Evolutionary conservation across 1,284 basidiomycete species (phyloP).

Genomic region (Neolentinus lepideus): DNA sequence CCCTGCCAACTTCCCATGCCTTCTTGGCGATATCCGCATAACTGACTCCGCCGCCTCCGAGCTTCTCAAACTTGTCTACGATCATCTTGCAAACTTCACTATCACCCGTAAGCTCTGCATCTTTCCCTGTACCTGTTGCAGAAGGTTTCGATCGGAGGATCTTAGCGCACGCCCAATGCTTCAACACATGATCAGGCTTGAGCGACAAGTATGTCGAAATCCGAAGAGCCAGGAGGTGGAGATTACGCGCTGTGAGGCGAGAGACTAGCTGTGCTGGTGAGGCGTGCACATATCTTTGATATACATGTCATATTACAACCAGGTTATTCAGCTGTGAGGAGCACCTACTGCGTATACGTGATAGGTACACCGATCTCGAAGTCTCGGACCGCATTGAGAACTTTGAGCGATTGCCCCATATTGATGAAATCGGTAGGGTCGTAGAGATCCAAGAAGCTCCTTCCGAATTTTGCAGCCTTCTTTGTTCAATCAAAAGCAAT

Average conservation of each 20-base stretch:
- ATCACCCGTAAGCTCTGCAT: slow-evolving; percentile 56
- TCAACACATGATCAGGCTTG: slow-evolving; percentile 82
- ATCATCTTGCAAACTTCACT: slow-evolving; percentile 77
- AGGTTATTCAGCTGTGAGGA: neutral
- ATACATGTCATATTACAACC: slow-evolving; percentile 1
- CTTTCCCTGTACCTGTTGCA: slow-evolving; percentile 40
- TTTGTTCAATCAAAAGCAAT: slow-evolving; percentile 5
- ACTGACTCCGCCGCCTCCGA: slow-evolving; percentile 71
- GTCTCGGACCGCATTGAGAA: slow-evolving; percentile 89
- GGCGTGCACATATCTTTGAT: slow-evolving; percentile 63
- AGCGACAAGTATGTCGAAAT: slow-evolving; percentile 82
- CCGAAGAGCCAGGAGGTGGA: slow-evolving; percentile 90
- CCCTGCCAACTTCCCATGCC: slow-evolving; percentile 89
- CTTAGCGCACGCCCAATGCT: slow-evolving; percentile 95
- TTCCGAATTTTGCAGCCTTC: slow-evolving; percentile 92
- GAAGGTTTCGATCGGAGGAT: slow-evolving; percentile 68
- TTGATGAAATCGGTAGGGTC: slow-evolving; percentile 87
- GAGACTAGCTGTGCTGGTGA: slow-evolving; percentile 76
- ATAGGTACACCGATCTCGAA: slow-evolving; percentile 93
- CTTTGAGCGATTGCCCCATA: slow-evolving; percentile 89
- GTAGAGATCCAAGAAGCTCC: slow-evolving; percentile 89
- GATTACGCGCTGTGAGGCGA: slow-evolving; percentile 80
- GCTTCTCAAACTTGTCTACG: slow-evolving; percentile 78
- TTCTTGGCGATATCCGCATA: slow-evolving; percentile 93
- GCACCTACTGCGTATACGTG: slow-evolving; percentile 78